Conservation (phyloP, 2,329 filamentous ascomycete species). For the Periconia digitata region DNA sequence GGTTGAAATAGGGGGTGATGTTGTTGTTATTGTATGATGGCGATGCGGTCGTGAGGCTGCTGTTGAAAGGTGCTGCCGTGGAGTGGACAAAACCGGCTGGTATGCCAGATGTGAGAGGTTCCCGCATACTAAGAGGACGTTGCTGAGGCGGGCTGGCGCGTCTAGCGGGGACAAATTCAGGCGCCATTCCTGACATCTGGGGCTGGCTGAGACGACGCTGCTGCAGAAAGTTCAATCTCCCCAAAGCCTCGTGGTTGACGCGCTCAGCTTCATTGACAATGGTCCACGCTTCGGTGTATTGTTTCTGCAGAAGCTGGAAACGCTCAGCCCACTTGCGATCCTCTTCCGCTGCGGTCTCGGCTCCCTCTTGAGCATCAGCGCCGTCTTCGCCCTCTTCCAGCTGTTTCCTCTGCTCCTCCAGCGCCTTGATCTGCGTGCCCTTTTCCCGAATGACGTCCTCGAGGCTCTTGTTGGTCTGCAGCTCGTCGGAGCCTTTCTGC, state of each 20-base stretch:
- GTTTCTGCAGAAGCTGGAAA: slow-evolving; percentile 56
- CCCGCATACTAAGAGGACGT: slow-evolving; percentile 43
- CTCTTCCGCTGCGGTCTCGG: slow-evolving; percentile 48
- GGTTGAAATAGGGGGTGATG: slow-evolving; percentile 57
- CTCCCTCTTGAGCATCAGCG: slow-evolving; percentile 40
- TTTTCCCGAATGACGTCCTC: slow-evolving; percentile 75
- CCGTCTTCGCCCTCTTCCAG: slow-evolving; percentile 46
- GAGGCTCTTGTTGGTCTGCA: slow-evolving; percentile 58
- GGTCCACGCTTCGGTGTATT: slow-evolving; percentile 44
- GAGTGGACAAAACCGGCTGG: slow-evolving; percentile 39
- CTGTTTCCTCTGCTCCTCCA: slow-evolving; percentile 70
- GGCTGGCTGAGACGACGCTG: slow-evolving; percentile 43
- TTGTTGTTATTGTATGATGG: slow-evolving; percentile 54
- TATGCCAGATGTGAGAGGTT: slow-evolving; percentile 30
- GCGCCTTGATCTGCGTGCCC: slow-evolving; percentile 68
- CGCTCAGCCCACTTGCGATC: slow-evolving; percentile 60
- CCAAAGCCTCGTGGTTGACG: slow-evolving; percentile 40
- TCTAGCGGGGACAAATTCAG: slow-evolving; percentile 35
- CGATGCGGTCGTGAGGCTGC: slow-evolving; percentile 50
- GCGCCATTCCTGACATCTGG: slow-evolving; percentile 36
- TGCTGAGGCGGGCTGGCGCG: slow-evolving; percentile 44
- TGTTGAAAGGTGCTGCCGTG: slow-evolving; percentile 50
- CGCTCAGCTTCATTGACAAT: slow-evolving; percentile 40
- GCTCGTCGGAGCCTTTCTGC: slow-evolving; percentile 45
- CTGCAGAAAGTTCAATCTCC: slow-evolving; percentile 45